Evolutionary conservation across 2,329 filamentous ascomycete genomes (phyloP), one percentile per base, ranked within the genome.

Genomic region (Taxawa tesnikishii): DNA sequence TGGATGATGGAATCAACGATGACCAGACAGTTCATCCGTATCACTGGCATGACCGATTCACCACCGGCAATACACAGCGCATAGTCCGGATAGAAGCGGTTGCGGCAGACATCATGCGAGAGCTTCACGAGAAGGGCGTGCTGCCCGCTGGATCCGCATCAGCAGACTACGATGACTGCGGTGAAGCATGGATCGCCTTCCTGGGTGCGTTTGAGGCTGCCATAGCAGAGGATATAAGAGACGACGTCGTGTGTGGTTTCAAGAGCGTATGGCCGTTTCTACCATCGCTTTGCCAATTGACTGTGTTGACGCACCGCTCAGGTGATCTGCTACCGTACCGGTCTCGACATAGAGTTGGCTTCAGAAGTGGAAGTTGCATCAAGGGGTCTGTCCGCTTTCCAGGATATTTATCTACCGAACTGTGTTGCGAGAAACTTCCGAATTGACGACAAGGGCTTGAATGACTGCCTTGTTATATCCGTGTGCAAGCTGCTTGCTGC

Each of bases 321-420:
- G n/a, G n/a, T 87, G 29, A 73, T 92, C 34, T 88, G 83, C 56
- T 90, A 90, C 51, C 70, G 83, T 10, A 82, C 76, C 0, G 83
- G 83, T 0, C 62, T 87, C 5, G 69, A 71, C 24, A 62, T 88
- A 11, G 58, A 68, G n/a, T 49, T 65, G 6, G 58, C 67, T 32
- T 51, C 63, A 1, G 58, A 62, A 2, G 60, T 47, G 9, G 44
- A 52, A 12, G 41, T 50, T 21, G 41, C 45, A 2, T 44, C 49
- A n/a, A 43, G 35, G 19, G 49, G 48, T n/a, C 40, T 51, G 6
- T 32, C 43, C 12, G 46, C 43, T 23, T 65, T 65, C 31, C 38
- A 38, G 12, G 50, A 56, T 31, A 50, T 55, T 2, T 64, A 59
- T 32, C 48, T 63, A 5, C 55, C 55, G 12, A 44, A 47, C 12